Conservation (phyloP, 208 protist genomes). For the Crithidia sp. region DNA sequence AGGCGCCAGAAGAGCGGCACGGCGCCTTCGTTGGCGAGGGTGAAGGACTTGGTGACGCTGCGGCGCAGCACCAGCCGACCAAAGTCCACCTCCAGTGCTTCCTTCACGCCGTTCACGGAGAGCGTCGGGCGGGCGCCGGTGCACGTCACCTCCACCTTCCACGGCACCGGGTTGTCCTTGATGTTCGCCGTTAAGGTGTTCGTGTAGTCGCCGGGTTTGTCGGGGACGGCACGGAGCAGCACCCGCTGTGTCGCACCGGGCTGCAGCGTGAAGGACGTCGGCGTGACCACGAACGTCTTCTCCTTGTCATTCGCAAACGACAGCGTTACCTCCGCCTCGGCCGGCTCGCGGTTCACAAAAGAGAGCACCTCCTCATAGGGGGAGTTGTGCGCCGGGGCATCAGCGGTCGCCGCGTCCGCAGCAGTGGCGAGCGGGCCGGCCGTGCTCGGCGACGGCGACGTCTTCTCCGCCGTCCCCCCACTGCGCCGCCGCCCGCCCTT, state of each 20-base stretch:
- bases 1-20: slow-evolving; percentile 82
- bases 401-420: neutral
- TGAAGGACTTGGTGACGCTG: slow-evolving; percentile 42
- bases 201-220: slow-evolving; percentile 77
- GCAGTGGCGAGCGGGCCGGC: neutral
- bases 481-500: slow-evolving; percentile 46
- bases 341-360: slow-evolving; percentile 92
- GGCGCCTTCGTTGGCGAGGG: slow-evolving; percentile 74
- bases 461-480: slow-evolving; percentile 8
- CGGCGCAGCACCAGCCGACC: slow-evolving; percentile 78
- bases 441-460: neutral
- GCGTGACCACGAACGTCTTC: slow-evolving; percentile 81
- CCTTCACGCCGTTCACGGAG: slow-evolving; percentile 77
- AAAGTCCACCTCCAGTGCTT: slow-evolving; percentile 72
- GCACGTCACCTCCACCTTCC: slow-evolving; percentile 83
- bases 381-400: neutral
- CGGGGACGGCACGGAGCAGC: slow-evolving; percentile 81
- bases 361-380: slow-evolving; percentile 67
- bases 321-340: slow-evolving; percentile 74
- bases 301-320: slow-evolving; percentile 86
- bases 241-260: slow-evolving; percentile 83
- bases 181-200: slow-evolving; percentile 90
- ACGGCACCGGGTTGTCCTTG: slow-evolving; percentile 93
- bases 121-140: slow-evolving; percentile 85
- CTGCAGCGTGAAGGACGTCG: slow-evolving; percentile 72